Conservation (phyloP, 176 grass and related monocot genomes). For the Avena insularis region DNA sequence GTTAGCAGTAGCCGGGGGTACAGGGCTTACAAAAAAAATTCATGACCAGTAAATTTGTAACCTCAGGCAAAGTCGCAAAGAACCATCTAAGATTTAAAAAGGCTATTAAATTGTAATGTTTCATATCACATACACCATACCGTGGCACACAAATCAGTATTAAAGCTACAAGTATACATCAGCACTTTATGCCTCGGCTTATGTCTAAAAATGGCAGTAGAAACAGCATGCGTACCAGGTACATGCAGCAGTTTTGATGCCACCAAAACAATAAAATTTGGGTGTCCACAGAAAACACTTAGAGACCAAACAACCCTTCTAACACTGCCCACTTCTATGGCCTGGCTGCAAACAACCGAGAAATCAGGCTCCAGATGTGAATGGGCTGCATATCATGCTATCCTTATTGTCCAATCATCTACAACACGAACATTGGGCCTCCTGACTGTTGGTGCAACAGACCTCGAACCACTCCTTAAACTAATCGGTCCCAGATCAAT, state of each 20-base stretch:
- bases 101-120: background rate
- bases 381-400: conserved; percentile 48
- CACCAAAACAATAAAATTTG: conserved; percentile 22
- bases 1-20: background rate
- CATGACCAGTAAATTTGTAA: background rate
- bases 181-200: conserved; percentile 31
- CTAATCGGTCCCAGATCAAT: conserved; percentile 76
- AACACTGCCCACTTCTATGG: conserved; percentile 32
- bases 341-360: conserved; percentile 33
- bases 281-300: background rate
- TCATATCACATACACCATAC: conserved; percentile 12
- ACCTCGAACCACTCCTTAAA: conserved; percentile 62
- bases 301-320: conserved; percentile 37
- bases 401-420: conserved; percentile 84
- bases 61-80: background rate
- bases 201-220: conserved; percentile 48
- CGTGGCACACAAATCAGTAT: conserved; percentile 31
- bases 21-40: background rate
- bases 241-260: conserved; percentile 24
- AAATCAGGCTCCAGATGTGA: conserved; percentile 41
- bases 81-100: background rate
- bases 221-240: conserved; percentile 33
- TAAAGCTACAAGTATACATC: conserved; percentile 49
- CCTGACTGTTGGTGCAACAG: conserved; percentile 66
- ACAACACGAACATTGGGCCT: conserved; percentile 72